phyloP scores from a whole-genome alignment of 2,329 filamentous ascomycete genomes.

The Rhinocladiella mackenziei region DNA sequence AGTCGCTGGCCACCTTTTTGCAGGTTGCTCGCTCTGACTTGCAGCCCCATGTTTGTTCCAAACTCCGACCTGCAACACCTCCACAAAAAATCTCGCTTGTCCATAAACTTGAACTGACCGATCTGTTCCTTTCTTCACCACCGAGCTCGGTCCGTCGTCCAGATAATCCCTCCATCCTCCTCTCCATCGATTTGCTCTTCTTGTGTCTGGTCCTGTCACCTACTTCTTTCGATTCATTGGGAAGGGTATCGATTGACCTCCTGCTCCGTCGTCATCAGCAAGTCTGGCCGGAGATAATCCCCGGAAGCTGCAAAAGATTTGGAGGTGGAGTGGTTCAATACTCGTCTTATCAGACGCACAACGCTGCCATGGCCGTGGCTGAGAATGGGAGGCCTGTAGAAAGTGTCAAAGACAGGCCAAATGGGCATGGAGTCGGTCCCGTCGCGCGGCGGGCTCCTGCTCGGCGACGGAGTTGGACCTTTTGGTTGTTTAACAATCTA shows the following conservation, averaged over 20 bases:
- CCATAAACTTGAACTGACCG: constrained; percentile 3
- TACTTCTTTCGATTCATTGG: constrained; percentile 1
- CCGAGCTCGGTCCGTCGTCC: constrained; percentile 2
- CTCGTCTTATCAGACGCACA: constrained; percentile 1
- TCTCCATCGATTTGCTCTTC: background rate
- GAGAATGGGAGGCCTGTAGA: constrained; percentile 38
- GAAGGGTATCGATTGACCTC: background rate
- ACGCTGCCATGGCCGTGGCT: constrained; percentile 36
- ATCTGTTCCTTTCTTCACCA: constrained; percentile 7
- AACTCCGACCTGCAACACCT: constrained; percentile 7
- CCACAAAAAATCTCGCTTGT: constrained; percentile 10
- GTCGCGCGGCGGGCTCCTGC: constrained; percentile 1
- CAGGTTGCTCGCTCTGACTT: background rate
- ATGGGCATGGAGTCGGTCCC: constrained; percentile 24
- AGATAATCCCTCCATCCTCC: background rate
- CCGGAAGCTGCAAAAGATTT: background rate
- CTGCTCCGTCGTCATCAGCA: no score
- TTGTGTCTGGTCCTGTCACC: background rate
- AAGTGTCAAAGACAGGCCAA: constrained; percentile 29
- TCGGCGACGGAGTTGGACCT: constrained; percentile 25
- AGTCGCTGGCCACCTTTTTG: constrained; percentile 7
- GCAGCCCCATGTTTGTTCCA: background rate
- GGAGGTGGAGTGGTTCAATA: constrained; percentile 1
- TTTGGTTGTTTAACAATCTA: constrained; percentile 42
- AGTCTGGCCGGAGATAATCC: no score